phyloP scores from a whole-genome alignment of 345 rosid species.

The Citrus glauca region DNA sequence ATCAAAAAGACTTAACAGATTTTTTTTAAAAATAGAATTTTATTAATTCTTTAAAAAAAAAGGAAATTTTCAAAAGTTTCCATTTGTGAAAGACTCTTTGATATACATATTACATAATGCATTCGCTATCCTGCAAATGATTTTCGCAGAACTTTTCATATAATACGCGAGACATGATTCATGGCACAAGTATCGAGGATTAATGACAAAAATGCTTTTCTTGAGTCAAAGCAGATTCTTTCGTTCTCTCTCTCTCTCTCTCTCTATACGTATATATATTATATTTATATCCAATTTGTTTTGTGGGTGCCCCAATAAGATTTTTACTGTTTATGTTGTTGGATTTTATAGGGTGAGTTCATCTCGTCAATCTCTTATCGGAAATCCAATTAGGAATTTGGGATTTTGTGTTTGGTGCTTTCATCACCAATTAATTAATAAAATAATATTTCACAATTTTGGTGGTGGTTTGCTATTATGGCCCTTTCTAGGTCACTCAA shows the following conservation, averaged over 20 bases:
- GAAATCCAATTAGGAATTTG: background rate
- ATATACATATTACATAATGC: too few species aligned
- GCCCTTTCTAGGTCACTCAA: too few species aligned
- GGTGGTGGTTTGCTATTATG: too few species aligned
- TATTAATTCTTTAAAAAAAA: too few species aligned
- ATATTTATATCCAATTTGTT: background rate
- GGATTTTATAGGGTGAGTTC: conserved; percentile 5
- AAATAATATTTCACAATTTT: too few species aligned
- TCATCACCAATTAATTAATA: background rate
- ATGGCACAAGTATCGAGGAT: background rate
- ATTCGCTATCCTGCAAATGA: background rate
- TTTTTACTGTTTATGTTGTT: conserved; percentile 10
- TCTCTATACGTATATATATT: too few species aligned
- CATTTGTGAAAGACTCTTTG: too few species aligned
- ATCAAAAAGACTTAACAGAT: too few species aligned
- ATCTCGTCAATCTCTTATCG: background rate
- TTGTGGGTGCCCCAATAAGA: conserved; percentile 23
- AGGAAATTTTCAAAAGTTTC: too few species aligned
- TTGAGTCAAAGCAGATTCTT: conserved; percentile 12
- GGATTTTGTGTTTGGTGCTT: background rate
- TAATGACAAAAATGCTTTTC: background rate
- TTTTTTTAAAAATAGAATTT: too few species aligned
- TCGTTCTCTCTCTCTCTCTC: background rate
- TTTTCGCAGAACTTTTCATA: background rate
- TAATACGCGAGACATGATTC: conserved; percentile 21